These are phyloP conservation scores for Starmerella sirachaensis DNA, from an alignment of 805 yeast species.

Conservation along the genomic window DNA sequence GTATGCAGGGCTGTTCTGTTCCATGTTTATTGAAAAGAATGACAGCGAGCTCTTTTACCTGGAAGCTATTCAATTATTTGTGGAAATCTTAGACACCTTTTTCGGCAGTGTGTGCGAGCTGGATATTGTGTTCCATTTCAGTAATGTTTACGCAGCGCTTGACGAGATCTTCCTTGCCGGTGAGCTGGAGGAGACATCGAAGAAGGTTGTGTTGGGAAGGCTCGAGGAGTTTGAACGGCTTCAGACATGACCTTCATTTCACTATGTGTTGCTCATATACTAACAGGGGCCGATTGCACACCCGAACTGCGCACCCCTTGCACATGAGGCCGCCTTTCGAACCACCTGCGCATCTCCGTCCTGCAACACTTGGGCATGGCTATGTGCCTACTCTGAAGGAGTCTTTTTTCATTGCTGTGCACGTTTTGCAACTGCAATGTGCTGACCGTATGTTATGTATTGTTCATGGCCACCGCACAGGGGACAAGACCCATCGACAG, in stretches of 20 bases:
- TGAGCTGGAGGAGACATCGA: slow-evolving; percentile 77
- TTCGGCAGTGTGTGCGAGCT: slow-evolving; percentile 88
- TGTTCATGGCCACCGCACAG: no score
- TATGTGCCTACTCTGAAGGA: no score
- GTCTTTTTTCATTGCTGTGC: no score
- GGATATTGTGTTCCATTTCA: slow-evolving; percentile 84
- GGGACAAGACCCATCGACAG: no score
- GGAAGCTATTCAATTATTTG: slow-evolving; percentile 77
- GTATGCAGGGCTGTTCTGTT: slow-evolving; percentile 84
- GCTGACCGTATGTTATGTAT: no score
- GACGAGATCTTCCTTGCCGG: slow-evolving; percentile 89
- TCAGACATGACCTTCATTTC: slow-evolving; percentile 30
- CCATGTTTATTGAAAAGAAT: slow-evolving; percentile 63
- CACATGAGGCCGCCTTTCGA: no score
- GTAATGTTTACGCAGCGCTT: slow-evolving; percentile 65
- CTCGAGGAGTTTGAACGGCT: slow-evolving; percentile 51
- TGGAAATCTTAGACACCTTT: slow-evolving; percentile 74
- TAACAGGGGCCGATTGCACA: no score
- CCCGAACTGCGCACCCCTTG: no score
- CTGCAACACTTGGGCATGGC: no score
- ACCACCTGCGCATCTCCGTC: no score
- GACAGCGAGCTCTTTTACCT: slow-evolving; percentile 77
- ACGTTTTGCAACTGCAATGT: no score
- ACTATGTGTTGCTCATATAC: no score
- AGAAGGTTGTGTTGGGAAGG: slow-evolving; percentile 51